Conservation (phyloP, 2,329 filamentous ascomycete species). For the Massarina eburnea region DNA sequence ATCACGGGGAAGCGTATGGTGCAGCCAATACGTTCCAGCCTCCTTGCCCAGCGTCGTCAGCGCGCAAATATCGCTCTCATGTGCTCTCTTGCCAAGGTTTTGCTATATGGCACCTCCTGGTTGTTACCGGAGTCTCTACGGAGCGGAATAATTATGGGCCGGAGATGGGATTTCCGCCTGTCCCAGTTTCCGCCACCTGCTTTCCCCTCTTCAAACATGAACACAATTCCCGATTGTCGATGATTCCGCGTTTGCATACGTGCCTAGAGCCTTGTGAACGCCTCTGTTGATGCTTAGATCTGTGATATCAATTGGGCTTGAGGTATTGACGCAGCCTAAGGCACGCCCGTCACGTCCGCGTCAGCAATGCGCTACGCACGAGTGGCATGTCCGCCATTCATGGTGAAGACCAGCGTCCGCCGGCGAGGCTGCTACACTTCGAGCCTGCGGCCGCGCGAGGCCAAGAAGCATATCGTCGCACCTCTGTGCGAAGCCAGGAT, state of each 20-base stretch:
- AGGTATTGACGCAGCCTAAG: constrained; percentile 23
- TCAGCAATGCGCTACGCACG: constrained; percentile 18
- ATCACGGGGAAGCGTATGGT: not conserved
- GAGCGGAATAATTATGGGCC: constrained; percentile 2
- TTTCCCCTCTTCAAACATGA: constrained; percentile 2
- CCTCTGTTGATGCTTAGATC: constrained; percentile 1
- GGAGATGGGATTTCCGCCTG: not conserved
- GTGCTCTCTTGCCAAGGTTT: constrained; percentile 1
- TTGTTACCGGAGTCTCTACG: constrained; percentile 1
- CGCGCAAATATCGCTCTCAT: not conserved
- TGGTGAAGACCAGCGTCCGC: constrained; percentile 16
- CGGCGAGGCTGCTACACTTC: constrained; percentile 9
- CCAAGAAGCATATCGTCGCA: constrained; percentile 33
- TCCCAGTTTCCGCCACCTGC: not conserved
- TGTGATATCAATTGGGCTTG: constrained; percentile 3
- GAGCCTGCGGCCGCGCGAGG: constrained; percentile 7
- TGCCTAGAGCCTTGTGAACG: constrained; percentile 12
- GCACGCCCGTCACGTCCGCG: constrained; percentile 17
- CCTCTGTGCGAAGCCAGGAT: constrained; percentile 26
- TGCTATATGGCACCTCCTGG: not conserved
- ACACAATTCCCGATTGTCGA: constrained; percentile 2
- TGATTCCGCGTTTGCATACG: constrained; percentile 14
- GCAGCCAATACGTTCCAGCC: not conserved
- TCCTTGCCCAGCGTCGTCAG: not conserved
- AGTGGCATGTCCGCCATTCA: constrained; percentile 19